These are phyloP conservation scores for Guillardia theta DNA, from an alignment of 78 protist genomes.

Conservation along the genomic window DNA sequence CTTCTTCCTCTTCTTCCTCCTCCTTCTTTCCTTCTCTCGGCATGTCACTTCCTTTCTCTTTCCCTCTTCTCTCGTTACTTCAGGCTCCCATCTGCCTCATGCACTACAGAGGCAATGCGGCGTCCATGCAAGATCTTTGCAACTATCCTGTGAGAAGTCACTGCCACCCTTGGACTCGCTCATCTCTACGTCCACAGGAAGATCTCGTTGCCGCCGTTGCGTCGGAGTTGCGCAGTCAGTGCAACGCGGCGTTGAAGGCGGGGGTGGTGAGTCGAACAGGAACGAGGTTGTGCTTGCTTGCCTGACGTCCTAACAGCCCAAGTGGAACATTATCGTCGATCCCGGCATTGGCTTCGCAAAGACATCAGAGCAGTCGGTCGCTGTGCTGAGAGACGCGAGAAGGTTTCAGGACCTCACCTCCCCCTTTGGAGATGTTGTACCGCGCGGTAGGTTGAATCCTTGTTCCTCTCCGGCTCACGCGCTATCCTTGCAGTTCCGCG, in stretches of 20 bases:
- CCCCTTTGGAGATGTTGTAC: neutral
- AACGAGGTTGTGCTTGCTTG: conserved; percentile 13
- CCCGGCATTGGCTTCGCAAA: conserved; percentile 81
- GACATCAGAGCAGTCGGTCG: conserved; percentile 43
- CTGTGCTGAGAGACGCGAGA: neutral
- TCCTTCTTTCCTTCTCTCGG: too few relatives aligned
- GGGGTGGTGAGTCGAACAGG: neutral
- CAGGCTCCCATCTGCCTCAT: conserved; percentile 59
- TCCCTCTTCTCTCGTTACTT: too few relatives aligned
- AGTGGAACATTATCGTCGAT: conserved; percentile 68
- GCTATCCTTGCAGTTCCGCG: neutral
- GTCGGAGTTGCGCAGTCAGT: neutral
- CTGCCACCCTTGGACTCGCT: neutral
- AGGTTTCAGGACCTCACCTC: neutral
- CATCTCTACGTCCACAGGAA: neutral
- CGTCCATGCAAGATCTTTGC: neutral
- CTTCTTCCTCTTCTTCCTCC: too few relatives aligned
- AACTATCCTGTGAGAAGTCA: neutral
- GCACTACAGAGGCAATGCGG: conserved; percentile 52
- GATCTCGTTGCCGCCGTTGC: neutral
- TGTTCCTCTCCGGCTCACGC: neutral
- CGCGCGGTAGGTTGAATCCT: too few relatives aligned
- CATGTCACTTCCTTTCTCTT: too few relatives aligned
- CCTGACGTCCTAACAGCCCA: conserved; percentile 39
- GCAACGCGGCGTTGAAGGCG: neutral